Conservation (phyloP, 2,329 filamentous ascomycete species). For the Knufia fluminis region DNA sequence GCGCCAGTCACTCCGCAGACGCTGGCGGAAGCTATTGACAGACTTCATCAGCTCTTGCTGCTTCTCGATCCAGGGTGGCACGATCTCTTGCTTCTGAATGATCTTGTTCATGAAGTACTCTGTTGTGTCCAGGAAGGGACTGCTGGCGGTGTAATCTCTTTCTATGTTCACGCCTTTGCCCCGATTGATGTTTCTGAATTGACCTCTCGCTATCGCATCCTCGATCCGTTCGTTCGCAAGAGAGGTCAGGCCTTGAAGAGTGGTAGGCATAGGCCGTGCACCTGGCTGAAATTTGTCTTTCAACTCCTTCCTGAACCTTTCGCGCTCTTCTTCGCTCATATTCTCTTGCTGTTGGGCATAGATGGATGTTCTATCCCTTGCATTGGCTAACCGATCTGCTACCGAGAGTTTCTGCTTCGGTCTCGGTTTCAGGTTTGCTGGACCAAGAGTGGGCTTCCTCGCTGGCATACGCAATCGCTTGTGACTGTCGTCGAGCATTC, state of each 20-base stretch:
- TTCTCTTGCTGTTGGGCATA: slow-evolving; percentile 47
- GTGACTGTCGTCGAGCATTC: slow-evolving; percentile 63
- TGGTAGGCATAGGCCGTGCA: slow-evolving; percentile 63
- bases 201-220: slow-evolving; percentile 81
- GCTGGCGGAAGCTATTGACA: slow-evolving; percentile 58
- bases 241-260: slow-evolving; percentile 67
- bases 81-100: slow-evolving; percentile 90
- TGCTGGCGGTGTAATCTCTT: slow-evolving; percentile 70
- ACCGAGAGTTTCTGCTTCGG: slow-evolving; percentile 36
- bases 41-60: slow-evolving; percentile 77
- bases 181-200: slow-evolving; percentile 76
- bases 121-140: slow-evolving; percentile 88
- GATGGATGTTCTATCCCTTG: slow-evolving; percentile 48
- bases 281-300: slow-evolving; percentile 70
- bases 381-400: slow-evolving; percentile 46
- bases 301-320: slow-evolving; percentile 62
- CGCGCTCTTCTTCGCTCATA: slow-evolving; percentile 62
- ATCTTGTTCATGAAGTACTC: slow-evolving; percentile 99
- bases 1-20: slow-evolving; percentile 76
- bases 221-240: slow-evolving; percentile 89
- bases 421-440: slow-evolving; percentile 35
- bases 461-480: slow-evolving; percentile 44
- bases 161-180: slow-evolving; percentile 62
- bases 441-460: slow-evolving; percentile 28
- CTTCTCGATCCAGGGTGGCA: slow-evolving; percentile 97